phyloP scores from a whole-genome alignment of 495 filamentous ascomycete genomes.

The Friedmanniomyces endolithicus region DNA sequence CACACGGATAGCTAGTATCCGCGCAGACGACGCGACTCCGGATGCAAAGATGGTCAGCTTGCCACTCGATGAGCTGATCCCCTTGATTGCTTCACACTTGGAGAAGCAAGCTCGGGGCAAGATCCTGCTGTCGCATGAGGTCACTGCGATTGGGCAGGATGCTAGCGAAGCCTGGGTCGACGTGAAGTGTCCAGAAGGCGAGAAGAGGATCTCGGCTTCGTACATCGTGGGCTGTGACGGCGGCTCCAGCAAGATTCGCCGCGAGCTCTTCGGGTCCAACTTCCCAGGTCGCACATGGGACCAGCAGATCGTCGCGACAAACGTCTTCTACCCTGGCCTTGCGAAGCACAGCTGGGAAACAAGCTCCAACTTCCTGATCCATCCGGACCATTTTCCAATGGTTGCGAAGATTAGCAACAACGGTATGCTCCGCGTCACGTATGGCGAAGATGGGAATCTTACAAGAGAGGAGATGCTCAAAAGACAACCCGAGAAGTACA shows the following conservation, averaged over 20 bases:
- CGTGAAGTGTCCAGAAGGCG: conserved; percentile 35
- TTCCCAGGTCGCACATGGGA: conserved; percentile 49
- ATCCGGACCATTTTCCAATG: conserved; percentile 49
- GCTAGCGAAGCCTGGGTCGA: conserved; percentile 40
- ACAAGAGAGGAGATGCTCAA: conserved; percentile 40
- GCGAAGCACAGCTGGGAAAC: conserved; percentile 34
- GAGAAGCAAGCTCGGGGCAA: conserved; percentile 31
- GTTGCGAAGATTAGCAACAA: conserved; percentile 44
- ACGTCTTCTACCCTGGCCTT: conserved; percentile 38
- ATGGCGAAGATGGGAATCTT: conserved; percentile 42
- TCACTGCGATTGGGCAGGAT: conserved; percentile 35
- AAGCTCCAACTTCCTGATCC: conserved; percentile 45
- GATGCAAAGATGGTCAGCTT: conserved; percentile 34
- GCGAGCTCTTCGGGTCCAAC: conserved; percentile 41
- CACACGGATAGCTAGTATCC: conserved; percentile 8
- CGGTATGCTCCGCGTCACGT: conserved; percentile 46
- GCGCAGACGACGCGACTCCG: conserved; percentile 16
- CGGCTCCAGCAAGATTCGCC: conserved; percentile 41
- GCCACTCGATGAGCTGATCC: conserved; percentile 35
- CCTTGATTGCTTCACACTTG: conserved; percentile 39
- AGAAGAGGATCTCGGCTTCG: conserved; percentile 34
- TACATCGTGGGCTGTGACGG: conserved; percentile 49
- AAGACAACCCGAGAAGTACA: conserved; percentile 42
- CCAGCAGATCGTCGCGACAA: conserved; percentile 48
- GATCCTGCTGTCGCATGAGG: conserved; percentile 10